Conservation (phyloP, 2,329 filamentous ascomycete species). For the Talaromyces sp. region DNA sequence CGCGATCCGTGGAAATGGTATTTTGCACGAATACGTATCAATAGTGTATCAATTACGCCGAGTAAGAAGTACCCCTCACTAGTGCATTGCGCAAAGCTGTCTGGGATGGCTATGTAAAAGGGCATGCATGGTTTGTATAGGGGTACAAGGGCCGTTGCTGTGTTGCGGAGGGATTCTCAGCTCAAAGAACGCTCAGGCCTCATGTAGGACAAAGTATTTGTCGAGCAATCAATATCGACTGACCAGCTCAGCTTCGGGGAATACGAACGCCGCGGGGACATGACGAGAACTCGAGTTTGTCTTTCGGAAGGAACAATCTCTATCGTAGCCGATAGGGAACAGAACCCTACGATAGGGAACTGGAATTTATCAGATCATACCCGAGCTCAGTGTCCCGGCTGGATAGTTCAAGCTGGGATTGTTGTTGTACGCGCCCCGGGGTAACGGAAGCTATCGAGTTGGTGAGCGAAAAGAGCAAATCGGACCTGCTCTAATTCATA, state of each 20-base stretch:
- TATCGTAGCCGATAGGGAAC: background rate
- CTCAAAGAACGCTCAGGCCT: slow-evolving; percentile 1
- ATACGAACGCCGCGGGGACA: background rate
- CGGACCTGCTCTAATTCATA: background rate
- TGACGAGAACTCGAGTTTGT: background rate
- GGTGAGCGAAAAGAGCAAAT: background rate
- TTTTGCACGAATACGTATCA: background rate
- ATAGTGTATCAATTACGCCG: too few species aligned
- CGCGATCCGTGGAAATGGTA: background rate
- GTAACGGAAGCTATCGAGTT: slow-evolving; percentile 10
- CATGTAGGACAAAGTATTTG: background rate
- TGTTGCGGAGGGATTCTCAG: background rate
- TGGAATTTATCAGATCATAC: background rate
- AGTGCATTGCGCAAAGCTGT: background rate
- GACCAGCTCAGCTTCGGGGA: background rate
- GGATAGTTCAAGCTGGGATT: background rate
- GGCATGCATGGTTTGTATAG: background rate
- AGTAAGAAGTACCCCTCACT: background rate
- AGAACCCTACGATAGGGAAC: background rate
- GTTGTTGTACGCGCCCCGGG: slow-evolving; percentile 1
- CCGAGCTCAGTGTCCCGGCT: background rate
- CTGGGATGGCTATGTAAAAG: background rate
- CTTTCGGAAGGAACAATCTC: background rate
- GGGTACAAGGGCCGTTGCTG: background rate
- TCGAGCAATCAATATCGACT: background rate